A percentile compares a stretch with the other conserved stretches of the same genome.
These are phyloP conservation scores for Tulasnella sp. DNA, from an alignment of 768 basidiomycete genomes.

Conservation along the genomic window DNA sequence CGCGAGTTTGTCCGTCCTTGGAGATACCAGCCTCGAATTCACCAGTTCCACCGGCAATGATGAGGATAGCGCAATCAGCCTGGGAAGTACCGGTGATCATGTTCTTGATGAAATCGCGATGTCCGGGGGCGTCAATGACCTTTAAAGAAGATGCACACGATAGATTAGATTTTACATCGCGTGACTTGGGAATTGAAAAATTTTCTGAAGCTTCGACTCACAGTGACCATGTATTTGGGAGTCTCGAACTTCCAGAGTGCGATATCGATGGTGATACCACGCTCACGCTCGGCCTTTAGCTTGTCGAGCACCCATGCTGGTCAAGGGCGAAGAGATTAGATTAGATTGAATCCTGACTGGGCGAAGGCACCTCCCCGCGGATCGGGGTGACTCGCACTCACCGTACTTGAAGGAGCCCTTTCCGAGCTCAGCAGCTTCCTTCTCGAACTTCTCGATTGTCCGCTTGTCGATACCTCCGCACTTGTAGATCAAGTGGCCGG, in stretches of 20 bases:
- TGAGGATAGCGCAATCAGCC: conserved; percentile 99
- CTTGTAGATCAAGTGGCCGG: conserved; percentile 99
- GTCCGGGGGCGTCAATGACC: conserved; percentile 99
- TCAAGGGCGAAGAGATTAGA: conserved; percentile 19
- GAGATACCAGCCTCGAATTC: conserved; percentile 99
- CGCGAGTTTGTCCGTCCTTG: conserved; percentile 99
- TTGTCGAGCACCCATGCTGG: conserved; percentile 99
- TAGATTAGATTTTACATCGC: neutral
- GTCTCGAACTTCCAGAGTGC: conserved; percentile 99
- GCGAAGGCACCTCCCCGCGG: neutral
- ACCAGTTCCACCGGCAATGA: conserved; percentile 98
- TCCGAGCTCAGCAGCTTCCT: conserved; percentile 99
- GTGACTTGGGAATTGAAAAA: too few relatives aligned
- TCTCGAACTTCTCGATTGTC: conserved; percentile 99
- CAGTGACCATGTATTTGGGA: conserved; percentile 88
- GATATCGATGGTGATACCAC: conserved; percentile 99
- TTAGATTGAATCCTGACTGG: neutral
- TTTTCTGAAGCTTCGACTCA: too few relatives aligned
- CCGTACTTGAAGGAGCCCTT: conserved; percentile 99
- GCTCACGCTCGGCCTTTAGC: conserved; percentile 99
- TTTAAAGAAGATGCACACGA: conserved; percentile 25
- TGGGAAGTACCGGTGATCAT: conserved; percentile 99
- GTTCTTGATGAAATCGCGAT: conserved; percentile 99
- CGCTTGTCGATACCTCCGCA: conserved; percentile 99
- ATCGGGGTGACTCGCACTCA: conserved; percentile 32